Evolutionary conservation across 495 filamentous ascomycete species (phyloP).

Genomic region (Penicillium robsamsonii): DNA sequence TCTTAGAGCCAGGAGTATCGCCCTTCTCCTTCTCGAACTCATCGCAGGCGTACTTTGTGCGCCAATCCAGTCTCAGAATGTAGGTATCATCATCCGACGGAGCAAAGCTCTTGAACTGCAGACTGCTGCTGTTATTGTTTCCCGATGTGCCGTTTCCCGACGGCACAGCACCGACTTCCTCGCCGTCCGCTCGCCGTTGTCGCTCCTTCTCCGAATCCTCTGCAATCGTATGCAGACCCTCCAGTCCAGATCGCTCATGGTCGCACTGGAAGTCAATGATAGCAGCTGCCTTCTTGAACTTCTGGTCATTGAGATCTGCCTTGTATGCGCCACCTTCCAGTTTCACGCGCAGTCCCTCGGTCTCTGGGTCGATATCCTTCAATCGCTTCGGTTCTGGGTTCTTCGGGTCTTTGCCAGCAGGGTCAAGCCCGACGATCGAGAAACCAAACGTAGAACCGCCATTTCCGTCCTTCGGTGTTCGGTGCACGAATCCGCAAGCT

Average conservation of each 20-base stretch:
- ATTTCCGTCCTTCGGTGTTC: conserved; percentile 40
- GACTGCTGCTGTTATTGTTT: conserved; percentile 41
- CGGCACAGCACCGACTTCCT: conserved; percentile 24
- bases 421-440: conserved; percentile 70
- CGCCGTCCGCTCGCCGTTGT: conserved; percentile 23
- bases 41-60: conserved; percentile 82
- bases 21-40: conserved; percentile 46
- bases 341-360: conserved; percentile 67
- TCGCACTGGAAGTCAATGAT: conserved; percentile 86
- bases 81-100: conserved; percentile 47
- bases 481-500: conserved; percentile 79
- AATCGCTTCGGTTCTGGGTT: conserved; percentile 63
- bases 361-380: conserved; percentile 57
- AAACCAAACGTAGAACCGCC: conserved; percentile 44
- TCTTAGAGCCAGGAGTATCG: conserved; percentile 28
- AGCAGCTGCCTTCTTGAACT: conserved; percentile 59
- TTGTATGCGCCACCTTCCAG: conserved; percentile 65
- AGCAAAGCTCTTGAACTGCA: conserved; percentile 70
- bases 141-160: conserved; percentile 18
- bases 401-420: conserved; percentile 49
- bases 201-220: conserved; percentile 34
- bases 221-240: conserved; percentile 51
- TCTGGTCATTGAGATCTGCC: conserved; percentile 37
- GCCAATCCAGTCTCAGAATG: conserved; percentile 74
- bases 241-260: conserved; percentile 61